Conservation (phyloP, 2,329 filamentous ascomycete species). For the Colletotrichum salicis region DNA sequence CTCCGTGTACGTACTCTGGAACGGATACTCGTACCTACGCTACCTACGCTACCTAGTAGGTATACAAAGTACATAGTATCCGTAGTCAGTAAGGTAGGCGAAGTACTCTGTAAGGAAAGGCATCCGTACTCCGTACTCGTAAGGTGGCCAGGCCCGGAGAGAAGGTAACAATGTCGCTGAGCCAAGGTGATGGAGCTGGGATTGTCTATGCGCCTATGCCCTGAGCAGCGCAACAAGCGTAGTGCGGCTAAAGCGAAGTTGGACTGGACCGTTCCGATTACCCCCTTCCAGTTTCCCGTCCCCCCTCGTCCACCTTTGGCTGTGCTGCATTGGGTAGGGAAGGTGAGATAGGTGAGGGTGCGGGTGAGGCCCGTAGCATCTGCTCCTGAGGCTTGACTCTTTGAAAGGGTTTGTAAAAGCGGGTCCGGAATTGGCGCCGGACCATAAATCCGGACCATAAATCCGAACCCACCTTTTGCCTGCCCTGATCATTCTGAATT, state of each 20-base stretch:
- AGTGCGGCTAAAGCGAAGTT: neutral
- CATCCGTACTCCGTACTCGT: too few species aligned
- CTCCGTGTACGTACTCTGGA: slow-evolving; percentile 1
- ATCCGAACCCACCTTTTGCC: slow-evolving; percentile 22
- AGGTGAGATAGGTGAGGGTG: too few species aligned
- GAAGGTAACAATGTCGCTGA: neutral
- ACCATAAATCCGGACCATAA: neutral
- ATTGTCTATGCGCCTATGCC: slow-evolving; percentile 7
- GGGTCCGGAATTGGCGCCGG: neutral
- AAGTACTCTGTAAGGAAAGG: too few species aligned
- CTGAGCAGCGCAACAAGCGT: neutral
- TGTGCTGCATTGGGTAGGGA: neutral
- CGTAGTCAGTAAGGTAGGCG: too few species aligned
- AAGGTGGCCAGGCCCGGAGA: neutral
- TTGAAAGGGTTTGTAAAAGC: neutral
- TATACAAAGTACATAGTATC: too few species aligned
- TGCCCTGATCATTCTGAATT: slow-evolving; percentile 13
- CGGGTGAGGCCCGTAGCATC: neutral
- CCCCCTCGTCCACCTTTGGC: neutral
- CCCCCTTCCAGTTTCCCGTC: neutral
- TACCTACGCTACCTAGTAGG: neutral
- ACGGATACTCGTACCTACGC: neutral
- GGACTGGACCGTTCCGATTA: neutral
- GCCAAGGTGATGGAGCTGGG: neutral
- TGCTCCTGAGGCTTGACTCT: too few species aligned